Conservation (phyloP, 352 stramenopile species). For the Globisporangium canariense region DNA sequence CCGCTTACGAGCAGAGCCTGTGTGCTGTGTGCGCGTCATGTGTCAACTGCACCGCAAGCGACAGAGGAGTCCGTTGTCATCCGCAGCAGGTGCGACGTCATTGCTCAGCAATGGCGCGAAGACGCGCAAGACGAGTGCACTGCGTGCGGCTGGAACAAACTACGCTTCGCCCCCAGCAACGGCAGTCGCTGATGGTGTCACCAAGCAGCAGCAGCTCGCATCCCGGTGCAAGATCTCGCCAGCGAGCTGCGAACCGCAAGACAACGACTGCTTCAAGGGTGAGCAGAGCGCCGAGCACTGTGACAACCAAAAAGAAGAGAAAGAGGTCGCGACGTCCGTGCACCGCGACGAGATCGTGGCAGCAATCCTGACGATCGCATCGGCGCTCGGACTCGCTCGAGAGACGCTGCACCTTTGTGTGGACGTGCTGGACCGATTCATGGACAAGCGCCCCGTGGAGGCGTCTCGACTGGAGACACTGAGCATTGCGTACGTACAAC, state of each 20-base stretch:
- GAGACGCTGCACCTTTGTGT: constrained; percentile 65
- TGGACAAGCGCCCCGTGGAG: constrained; percentile 24
- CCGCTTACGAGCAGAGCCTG: not conserved
- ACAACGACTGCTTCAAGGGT: not conserved
- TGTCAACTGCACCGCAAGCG: constrained; percentile 17
- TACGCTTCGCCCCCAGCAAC: constrained; percentile 2
- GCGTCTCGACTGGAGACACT: constrained; percentile 40
- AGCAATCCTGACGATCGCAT: constrained; percentile 62
- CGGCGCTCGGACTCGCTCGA: constrained; percentile 46
- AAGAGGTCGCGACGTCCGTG: constrained; percentile 24
- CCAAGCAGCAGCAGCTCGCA: not conserved
- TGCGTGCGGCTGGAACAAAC: not conserved
- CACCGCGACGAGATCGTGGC: constrained; percentile 67
- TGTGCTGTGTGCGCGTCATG: constrained; percentile 3
- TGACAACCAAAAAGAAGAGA: constrained; percentile 11
- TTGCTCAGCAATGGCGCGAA: not conserved
- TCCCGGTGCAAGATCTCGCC: constrained; percentile 5
- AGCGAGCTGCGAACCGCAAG: not conserved
- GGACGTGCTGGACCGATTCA: constrained; percentile 51
- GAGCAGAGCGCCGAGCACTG: not conserved
- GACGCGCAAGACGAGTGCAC: constrained; percentile 1
- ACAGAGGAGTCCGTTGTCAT: constrained; percentile 4
- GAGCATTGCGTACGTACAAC: constrained; percentile 49
- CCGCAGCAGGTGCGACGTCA: not conserved
- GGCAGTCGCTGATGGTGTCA: not conserved